A percentile compares a stretch with the other conserved stretches of the same genome.
These are phyloP conservation scores for Copromyces sp. DNA, from an alignment of 495 filamentous ascomycete species.

Conservation along the genomic window DNA sequence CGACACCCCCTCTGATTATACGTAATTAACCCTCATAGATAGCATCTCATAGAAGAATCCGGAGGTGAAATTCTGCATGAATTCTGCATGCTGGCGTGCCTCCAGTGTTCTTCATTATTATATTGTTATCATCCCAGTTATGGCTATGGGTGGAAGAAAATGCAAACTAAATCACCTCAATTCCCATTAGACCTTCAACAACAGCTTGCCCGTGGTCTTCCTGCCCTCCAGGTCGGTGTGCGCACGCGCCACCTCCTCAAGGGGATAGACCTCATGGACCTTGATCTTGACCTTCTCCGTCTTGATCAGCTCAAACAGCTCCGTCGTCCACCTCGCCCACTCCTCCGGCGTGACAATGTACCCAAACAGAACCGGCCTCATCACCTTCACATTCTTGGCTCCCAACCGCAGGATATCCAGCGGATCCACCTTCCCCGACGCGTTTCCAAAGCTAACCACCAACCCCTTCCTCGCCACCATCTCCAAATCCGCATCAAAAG, in stretches of 20 bases:
- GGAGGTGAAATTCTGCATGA: neutral
- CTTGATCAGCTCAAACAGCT: slow-evolving; percentile 63
- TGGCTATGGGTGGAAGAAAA: neutral
- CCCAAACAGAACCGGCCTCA: slow-evolving; percentile 61
- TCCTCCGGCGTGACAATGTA: slow-evolving; percentile 75
- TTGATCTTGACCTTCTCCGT: slow-evolving; percentile 59
- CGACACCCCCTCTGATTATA: neutral
- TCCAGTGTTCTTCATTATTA: neutral
- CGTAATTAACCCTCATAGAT: neutral
- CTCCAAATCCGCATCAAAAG: slow-evolving; percentile 77
- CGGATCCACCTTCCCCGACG: slow-evolving; percentile 67
- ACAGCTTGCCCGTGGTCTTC: slow-evolving; percentile 74
- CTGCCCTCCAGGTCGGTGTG: slow-evolving; percentile 76
- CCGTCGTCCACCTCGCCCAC: slow-evolving; percentile 55
- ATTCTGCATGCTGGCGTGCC: neutral
- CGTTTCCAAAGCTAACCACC: slow-evolving; percentile 83
- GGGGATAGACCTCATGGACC: slow-evolving; percentile 74
- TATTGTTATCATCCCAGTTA: neutral
- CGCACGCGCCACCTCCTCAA: slow-evolving; percentile 63
- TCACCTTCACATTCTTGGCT: slow-evolving; percentile 71
- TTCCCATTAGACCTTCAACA: slow-evolving; percentile 32
- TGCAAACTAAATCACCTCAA: neutral
- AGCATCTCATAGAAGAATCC: slow-evolving; percentile 1
- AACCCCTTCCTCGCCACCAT: slow-evolving; percentile 71
- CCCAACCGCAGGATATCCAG: slow-evolving; percentile 55